These are phyloP conservation scores for Clonostachys rosea DNA, from an alignment of 2,329 filamentous ascomycete genomes.

Conservation along the genomic window DNA sequence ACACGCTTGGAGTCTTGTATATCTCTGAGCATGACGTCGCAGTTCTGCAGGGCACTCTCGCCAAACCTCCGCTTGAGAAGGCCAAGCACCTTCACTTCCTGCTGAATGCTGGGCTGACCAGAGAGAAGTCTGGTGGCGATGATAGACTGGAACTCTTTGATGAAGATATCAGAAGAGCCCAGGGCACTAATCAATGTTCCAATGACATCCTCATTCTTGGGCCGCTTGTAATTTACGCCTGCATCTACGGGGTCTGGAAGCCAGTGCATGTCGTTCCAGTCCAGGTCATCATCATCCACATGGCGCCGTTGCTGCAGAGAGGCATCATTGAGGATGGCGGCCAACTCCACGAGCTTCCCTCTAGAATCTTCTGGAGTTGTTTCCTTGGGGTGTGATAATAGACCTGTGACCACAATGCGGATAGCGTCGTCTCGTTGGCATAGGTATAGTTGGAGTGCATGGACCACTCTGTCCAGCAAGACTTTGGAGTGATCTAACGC, in stretches of 20 bases:
- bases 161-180: slow-evolving; percentile 85
- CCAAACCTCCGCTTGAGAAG: slow-evolving; percentile 87
- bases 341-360: slow-evolving; percentile 61
- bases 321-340: slow-evolving; percentile 59
- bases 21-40: slow-evolving; percentile 96
- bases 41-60: slow-evolving; percentile 80
- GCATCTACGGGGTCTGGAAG: slow-evolving; percentile 90
- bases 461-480: slow-evolving; percentile 68
- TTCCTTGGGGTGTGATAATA: slow-evolving; percentile 59
- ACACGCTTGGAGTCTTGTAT: slow-evolving; percentile 77
- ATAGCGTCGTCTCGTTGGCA: slow-evolving; percentile 75
- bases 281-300: slow-evolving; percentile 64
- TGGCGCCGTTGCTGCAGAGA: slow-evolving; percentile 47
- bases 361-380: slow-evolving; percentile 37
- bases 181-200: slow-evolving; percentile 85
- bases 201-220: slow-evolving; percentile 85
- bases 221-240: slow-evolving; percentile 84
- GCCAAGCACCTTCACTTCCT: slow-evolving; percentile 77
- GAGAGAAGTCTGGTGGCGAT: slow-evolving; percentile 77
- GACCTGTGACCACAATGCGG: slow-evolving; percentile 69
- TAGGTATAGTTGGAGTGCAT: slow-evolving; percentile 69
- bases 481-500: slow-evolving; percentile 74
- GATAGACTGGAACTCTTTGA: slow-evolving; percentile 87
- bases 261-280: slow-evolving; percentile 94
- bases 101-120: slow-evolving; percentile 65